These are phyloP conservation scores for Eurotiales sp. DNA, from an alignment of 2,329 filamentous ascomycete species.

Conservation along the genomic window DNA sequence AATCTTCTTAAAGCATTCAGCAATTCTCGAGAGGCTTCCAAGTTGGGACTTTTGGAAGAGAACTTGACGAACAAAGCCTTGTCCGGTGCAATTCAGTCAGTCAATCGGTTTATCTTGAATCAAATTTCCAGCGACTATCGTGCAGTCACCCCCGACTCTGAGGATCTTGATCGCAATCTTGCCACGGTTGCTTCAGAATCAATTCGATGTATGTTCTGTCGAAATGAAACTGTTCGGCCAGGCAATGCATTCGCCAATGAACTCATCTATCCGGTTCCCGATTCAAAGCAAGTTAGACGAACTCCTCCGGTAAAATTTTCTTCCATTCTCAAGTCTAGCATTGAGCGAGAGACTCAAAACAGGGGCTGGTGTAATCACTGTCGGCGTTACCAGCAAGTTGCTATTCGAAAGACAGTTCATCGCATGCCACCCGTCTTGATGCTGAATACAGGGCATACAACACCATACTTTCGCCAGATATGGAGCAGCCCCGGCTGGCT, in stretches of 20 bases:
- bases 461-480: conserved; percentile 63
- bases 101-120: conserved; percentile 81
- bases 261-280: conserved; percentile 67
- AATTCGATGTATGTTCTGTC: conserved; percentile 82
- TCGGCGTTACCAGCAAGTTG: conserved; percentile 82
- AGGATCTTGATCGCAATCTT: conserved; percentile 66
- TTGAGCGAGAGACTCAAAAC: conserved; percentile 83
- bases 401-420: conserved; percentile 79
- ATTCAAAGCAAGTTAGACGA: conserved; percentile 50
- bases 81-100: conserved; percentile 76
- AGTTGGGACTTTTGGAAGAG: conserved; percentile 79
- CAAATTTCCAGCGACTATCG: conserved; percentile 75
- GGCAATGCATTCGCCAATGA: conserved; percentile 81
- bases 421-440: conserved; percentile 80
- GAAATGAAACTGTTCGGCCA: conserved; percentile 76
- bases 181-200: conserved; percentile 42
- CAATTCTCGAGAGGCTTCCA: conserved; percentile 72
- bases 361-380: conserved; percentile 93
- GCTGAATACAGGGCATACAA: conserved; percentile 74
- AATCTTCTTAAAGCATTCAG: conserved; percentile 90
- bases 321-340: conserved; percentile 84
- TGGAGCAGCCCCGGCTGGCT: conserved; percentile 91
- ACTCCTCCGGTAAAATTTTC: conserved; percentile 65
- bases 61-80: conserved; percentile 68
- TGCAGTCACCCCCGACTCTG: conserved; percentile 59